A percentile compares a stretch with the other conserved stretches of the same genome.
Evolutionary conservation across 108 stramenopile genomes (phyloP).

Genomic region (Pseudonitzschia delicatissima): DNA sequence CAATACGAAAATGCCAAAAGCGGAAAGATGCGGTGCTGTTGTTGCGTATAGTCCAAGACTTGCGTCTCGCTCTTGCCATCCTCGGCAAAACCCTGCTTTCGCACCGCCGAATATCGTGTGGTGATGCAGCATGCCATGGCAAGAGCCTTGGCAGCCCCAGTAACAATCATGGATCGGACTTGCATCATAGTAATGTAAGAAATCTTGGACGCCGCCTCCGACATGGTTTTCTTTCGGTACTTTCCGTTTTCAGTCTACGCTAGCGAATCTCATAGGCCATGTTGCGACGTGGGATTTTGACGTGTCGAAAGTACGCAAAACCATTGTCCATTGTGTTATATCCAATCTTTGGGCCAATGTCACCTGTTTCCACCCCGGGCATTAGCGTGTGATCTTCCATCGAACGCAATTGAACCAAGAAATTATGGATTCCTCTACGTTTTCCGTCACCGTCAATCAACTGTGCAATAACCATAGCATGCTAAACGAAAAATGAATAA

Average conservation of each 20-base stretch:
- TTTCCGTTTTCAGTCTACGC: slow-evolving; percentile 69
- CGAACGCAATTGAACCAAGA: slow-evolving; percentile 88
- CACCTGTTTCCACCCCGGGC: slow-evolving; percentile 90
- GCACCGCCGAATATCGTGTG: slow-evolving; percentile 89
- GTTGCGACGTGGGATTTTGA: slow-evolving; percentile 85
- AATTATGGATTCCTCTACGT: slow-evolving; percentile 90
- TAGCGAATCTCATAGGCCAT: slow-evolving; percentile 92
- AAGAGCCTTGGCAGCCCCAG: slow-evolving; percentile 61
- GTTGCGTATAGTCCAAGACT: slow-evolving; percentile 92
- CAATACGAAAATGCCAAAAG: slow-evolving; percentile 86
- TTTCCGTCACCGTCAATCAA: slow-evolving; percentile 85
- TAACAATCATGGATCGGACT: slow-evolving; percentile 82
- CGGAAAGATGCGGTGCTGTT: slow-evolving; percentile 93
- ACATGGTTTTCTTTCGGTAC: slow-evolving; percentile 55
- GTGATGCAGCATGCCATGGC: slow-evolving; percentile 87
- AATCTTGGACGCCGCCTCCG: slow-evolving; percentile 78
- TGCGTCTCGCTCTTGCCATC: slow-evolving; percentile 69
- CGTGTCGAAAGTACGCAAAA: slow-evolving; percentile 79
- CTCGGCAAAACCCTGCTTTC: slow-evolving; percentile 85
- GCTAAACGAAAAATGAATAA: slow-evolving; percentile 23
- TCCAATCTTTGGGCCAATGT: slow-evolving; percentile 96
- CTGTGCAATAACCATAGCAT: slow-evolving; percentile 96
- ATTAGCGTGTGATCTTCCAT: slow-evolving; percentile 76
- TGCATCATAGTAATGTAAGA: slow-evolving; percentile 98
- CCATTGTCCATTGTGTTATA: slow-evolving; percentile 98